These are phyloP conservation scores for Xylaria sp. DNA, from an alignment of 2,329 filamentous ascomycete genomes.

Conservation along the genomic window DNA sequence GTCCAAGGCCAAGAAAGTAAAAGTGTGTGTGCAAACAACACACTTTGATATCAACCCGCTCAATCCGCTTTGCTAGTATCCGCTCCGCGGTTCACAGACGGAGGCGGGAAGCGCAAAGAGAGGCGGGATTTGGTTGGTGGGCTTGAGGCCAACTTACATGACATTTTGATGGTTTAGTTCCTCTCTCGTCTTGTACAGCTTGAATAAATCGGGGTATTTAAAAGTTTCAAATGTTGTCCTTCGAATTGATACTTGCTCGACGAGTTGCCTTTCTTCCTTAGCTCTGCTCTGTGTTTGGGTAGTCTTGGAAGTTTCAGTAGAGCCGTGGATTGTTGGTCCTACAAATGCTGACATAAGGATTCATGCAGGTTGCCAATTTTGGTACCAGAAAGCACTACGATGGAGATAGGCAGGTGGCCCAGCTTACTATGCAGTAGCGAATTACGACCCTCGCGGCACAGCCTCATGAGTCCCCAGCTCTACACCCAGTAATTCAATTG, in stretches of 20 bases:
- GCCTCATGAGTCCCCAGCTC: conserved; percentile 14
- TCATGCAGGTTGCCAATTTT: conserved; percentile 10
- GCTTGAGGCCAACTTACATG: conserved; percentile 42
- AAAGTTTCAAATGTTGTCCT: background rate
- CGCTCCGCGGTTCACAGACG: background rate
- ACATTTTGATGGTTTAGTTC: conserved; percentile 36
- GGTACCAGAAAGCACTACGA: background rate
- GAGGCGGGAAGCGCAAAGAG: background rate
- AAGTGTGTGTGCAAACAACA: background rate
- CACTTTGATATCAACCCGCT: background rate
- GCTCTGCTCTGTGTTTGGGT: background rate
- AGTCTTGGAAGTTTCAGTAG: conserved; percentile 11
- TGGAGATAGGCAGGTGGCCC: background rate
- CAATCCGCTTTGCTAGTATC: background rate
- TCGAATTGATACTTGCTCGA: background rate
- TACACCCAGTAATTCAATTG: background rate
- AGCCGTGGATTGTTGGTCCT: conserved; percentile 15
- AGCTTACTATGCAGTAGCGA: conserved; percentile 1
- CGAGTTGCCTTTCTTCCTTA: background rate
- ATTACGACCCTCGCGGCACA: conserved; percentile 14
- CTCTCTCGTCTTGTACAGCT: conserved; percentile 4
- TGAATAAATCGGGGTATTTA: background rate
- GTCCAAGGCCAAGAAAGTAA: background rate
- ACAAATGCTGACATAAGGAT: conserved; percentile 35
- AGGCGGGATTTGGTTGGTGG: background rate